Base-by-base conservation (phyloP, 306 rosid species). In the Oemleria cerasiformis region DNA sequence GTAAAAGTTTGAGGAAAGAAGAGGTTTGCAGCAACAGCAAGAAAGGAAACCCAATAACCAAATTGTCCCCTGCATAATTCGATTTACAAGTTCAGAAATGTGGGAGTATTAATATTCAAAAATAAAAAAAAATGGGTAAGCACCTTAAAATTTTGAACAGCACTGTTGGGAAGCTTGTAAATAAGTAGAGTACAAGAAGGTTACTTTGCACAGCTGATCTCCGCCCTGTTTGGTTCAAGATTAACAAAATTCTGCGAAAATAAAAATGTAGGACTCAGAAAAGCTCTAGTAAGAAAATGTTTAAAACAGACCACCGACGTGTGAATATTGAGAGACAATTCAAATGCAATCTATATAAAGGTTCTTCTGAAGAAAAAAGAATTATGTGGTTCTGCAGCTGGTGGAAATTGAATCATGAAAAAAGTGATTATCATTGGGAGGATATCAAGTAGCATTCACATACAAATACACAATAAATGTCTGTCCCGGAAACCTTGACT, bases 31-130 rank as follows among this genome's bases (percentile, higher is more conserved):
- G 51, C 51, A 59, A 78, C 40, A 57, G 88, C 77, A 11, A 78
- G 78, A 71, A 80, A 80, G 67, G 88, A 78, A 72, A 84, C 50
- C 88, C 88, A 84, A 64, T 20, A 72, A 66, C 88, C 85, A 48
- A 84, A 50, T 70, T 68, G 73, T 75, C 83, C 88, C 79, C 85
- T 84, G 85, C 74, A 56, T 60, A 61, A 7, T 56, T 60, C 10
- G 65, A 71, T 50, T 43, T 2, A 41, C 41, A 16, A 45, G 62
- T 56, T 42, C 0, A n/a, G 66, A 75, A 21, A 34, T 66, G 56
- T 39, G 50, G 40, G 63, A 66, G 21, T 51, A 60, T 25, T 59
- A 23, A 5, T 20, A 54, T 10, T 10, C 39, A 15, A 38, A 43
- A 56, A 8, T 45, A 49, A 21, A 2, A 6, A 23, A 63, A 45